A percentile compares a stretch with the other conserved stretches of the same genome.
These are phyloP conservation scores for Debaryomyces tyrocola DNA, from an alignment of 805 yeast genomes.

Conservation along the genomic window DNA sequence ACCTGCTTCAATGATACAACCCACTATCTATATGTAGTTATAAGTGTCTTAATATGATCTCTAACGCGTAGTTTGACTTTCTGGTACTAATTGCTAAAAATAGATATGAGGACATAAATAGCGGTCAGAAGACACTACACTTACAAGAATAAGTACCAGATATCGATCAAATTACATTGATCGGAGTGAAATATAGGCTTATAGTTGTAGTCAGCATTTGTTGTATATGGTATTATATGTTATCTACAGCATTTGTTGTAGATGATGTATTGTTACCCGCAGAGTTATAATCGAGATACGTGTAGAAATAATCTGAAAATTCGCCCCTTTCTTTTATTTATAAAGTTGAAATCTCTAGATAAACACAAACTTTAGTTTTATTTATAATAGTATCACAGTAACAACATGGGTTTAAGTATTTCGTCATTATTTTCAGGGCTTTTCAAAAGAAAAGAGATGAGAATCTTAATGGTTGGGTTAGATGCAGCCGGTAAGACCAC, in stretches of 20 bases:
- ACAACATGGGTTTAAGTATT: constrained; percentile 85
- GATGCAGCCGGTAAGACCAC: constrained; percentile 99
- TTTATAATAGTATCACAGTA: background rate
- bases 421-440: constrained; percentile 93
- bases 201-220: background rate
- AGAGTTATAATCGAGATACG: constrained; percentile 1
- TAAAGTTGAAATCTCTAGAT: background rate
- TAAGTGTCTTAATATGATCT: no score
- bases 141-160: no score
- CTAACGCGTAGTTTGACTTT: no score
- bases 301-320: constrained; percentile 1
- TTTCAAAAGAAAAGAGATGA: constrained; percentile 97
- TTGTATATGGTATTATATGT: background rate
- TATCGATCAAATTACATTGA: no score
- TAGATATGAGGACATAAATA: no score
- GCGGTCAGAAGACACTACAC: no score
- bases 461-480: constrained; percentile 96
- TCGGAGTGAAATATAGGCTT: no score
- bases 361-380: background rate
- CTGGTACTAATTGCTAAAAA: no score
- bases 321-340: constrained; percentile 2
- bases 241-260: no score
- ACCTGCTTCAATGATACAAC: no score
- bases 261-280: constrained; percentile 2
- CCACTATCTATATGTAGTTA: no score